Conservation (phyloP, 2,329 filamentous ascomycete genomes). For the Epichloe scottii region DNA sequence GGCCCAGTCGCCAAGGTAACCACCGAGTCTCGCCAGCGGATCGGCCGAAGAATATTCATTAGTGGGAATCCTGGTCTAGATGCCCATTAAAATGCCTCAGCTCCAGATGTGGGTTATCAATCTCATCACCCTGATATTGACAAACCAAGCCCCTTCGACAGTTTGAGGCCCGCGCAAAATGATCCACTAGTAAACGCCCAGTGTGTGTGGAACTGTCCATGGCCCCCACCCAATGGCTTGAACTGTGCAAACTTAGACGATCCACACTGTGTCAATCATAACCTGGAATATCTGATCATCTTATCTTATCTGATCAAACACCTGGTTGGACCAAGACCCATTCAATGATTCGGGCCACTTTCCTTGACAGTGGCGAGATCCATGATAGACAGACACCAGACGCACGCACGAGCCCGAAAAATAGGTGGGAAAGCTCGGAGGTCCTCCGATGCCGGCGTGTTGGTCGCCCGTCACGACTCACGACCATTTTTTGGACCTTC, state of each 20-base stretch:
- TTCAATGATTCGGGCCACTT: not conserved
- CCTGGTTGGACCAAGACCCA: not conserved
- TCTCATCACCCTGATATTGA: not conserved
- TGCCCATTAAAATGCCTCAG: not conserved
- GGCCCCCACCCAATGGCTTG: not conserved
- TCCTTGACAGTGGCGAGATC: too few species aligned
- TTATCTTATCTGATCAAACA: slow-evolving; percentile 1
- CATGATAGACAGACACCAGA: not conserved
- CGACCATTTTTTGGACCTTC: not conserved
- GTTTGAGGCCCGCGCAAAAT: not conserved
- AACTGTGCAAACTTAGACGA: not conserved
- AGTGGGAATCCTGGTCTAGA: not conserved
- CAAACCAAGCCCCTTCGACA: not conserved
- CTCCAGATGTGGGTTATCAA: not conserved
- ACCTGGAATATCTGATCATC: not conserved
- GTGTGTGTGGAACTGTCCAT: not conserved
- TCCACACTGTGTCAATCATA: not conserved
- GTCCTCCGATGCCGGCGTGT: not conserved
- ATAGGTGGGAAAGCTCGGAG: not conserved
- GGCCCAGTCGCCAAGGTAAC: too few species aligned
- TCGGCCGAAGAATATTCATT: not conserved
- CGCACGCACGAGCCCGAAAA: not conserved
- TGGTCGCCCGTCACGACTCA: not conserved
- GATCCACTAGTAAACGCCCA: not conserved
- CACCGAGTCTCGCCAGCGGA: too few species aligned